Percentiles rank a stretch among this genome's conserved stretches.
Conservation (phyloP, 2,329 filamentous ascomycete genomes). For the Didymella sp. region DNA sequence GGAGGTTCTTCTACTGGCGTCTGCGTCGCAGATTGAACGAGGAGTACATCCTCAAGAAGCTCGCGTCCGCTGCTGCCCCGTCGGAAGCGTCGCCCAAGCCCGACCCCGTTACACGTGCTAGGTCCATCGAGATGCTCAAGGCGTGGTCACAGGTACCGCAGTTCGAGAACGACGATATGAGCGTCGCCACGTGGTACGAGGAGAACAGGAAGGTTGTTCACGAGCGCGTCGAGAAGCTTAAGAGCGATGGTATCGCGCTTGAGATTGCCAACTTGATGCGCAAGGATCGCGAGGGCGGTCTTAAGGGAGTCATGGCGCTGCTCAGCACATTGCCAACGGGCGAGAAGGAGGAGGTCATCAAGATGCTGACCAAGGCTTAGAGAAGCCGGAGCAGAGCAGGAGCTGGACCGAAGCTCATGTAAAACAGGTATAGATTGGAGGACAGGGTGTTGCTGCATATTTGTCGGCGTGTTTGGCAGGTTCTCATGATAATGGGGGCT, state of each 20-base stretch:
- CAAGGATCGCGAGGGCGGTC: constrained; percentile 70
- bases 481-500: not conserved
- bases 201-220: constrained; percentile 84
- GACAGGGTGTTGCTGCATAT: constrained; percentile 7
- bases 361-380: constrained; percentile 56
- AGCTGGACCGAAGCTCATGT: not conserved
- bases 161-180: constrained; percentile 80
- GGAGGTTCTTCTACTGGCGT: constrained; percentile 99
- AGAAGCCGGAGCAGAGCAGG: not conserved
- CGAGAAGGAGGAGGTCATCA: constrained; percentile 85
- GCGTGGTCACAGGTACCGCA: constrained; percentile 82
- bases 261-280: constrained; percentile 74
- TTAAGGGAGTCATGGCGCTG: constrained; percentile 87
- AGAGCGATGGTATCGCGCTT: constrained; percentile 73
- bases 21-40: constrained; percentile 95
- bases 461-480: constrained; percentile 3
- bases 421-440: constrained; percentile 3
- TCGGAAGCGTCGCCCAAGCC: constrained; percentile 47
- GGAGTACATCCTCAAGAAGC: constrained; percentile 94
- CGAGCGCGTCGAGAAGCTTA: constrained; percentile 83
- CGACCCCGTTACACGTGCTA: constrained; percentile 61
- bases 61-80: constrained; percentile 62
- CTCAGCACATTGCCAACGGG: constrained; percentile 84
- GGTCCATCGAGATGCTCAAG: constrained; percentile 76
- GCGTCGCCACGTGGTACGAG: constrained; percentile 94